Conservation (phyloP, 352 stramenopile species). For the Peronospora belbahrii region DNA sequence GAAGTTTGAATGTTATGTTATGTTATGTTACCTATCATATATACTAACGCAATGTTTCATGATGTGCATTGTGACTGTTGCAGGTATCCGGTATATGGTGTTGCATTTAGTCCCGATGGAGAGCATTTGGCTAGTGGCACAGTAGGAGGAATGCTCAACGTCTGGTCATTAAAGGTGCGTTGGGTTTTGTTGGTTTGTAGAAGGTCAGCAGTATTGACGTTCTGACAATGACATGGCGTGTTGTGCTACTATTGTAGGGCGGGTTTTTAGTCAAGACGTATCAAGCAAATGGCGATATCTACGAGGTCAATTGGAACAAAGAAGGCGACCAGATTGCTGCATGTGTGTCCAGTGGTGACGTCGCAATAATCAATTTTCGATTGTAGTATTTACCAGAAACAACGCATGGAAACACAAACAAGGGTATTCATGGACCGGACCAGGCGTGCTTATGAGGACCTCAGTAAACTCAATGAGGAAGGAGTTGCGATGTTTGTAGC, state of each 20-base stretch:
- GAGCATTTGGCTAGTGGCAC: conserved; percentile 95
- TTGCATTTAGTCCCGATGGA: conserved; percentile 83
- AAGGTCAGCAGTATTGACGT: too few species aligned
- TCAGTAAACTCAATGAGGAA: conserved; percentile 11
- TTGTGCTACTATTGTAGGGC: conserved; percentile 33
- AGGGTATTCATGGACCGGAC: conserved; percentile 8
- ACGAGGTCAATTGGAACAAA: conserved; percentile 98
- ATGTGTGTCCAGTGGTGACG: conserved; percentile 80
- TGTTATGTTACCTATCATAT: not conserved
- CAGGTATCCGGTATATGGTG: conserved; percentile 82
- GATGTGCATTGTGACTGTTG: conserved; percentile 5
- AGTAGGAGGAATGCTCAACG: conserved; percentile 94
- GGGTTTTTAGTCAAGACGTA: conserved; percentile 80
- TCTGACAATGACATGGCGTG: not conserved
- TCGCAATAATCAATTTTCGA: conserved; percentile 87
- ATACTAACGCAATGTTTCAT: conserved; percentile 16
- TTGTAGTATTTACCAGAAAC: conserved; percentile 82
- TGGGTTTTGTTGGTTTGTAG: too few species aligned
- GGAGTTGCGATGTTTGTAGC: conserved; percentile 16
- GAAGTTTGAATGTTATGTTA: conserved; percentile 4
- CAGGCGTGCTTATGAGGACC: conserved; percentile 4
- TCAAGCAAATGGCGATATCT: conserved; percentile 93
- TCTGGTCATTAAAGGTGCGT: conserved; percentile 94
- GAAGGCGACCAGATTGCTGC: conserved; percentile 79
- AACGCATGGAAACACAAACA: conserved; percentile 21